Conservation (phyloP, 2,329 filamentous ascomycete species). For the Monosporascus sp. region DNA sequence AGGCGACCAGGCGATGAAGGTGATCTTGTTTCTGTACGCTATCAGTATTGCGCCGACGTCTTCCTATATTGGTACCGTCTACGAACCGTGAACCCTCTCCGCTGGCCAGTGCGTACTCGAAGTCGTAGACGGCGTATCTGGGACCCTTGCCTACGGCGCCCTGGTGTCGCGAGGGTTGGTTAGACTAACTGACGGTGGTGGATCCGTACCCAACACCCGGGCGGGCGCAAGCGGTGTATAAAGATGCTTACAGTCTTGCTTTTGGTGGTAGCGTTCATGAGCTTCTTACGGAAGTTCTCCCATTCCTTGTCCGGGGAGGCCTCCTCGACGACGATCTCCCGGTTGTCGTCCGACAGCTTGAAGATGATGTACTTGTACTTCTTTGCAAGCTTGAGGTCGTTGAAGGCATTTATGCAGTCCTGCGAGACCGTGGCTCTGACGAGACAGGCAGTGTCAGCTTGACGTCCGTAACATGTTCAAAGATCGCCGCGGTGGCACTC, state of each 20-base stretch:
- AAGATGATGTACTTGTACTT: constrained; percentile 82
- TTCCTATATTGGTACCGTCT: constrained; percentile 20
- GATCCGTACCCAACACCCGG: background rate
- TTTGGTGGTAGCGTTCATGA: constrained; percentile 68
- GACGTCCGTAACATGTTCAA: background rate
- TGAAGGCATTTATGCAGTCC: constrained; percentile 68
- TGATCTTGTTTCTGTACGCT: constrained; percentile 64
- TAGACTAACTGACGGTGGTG: constrained; percentile 1
- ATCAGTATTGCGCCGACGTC: constrained; percentile 5
- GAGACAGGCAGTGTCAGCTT: constrained; percentile 2
- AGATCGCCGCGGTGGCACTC: background rate
- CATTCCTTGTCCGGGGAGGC: constrained; percentile 62
- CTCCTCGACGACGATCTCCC: constrained; percentile 76
- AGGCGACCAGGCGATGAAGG: constrained; percentile 74
- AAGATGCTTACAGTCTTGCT: constrained; percentile 52
- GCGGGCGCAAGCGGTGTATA: too few relatives aligned
- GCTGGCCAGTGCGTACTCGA: constrained; percentile 66
- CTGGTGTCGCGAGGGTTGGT: constrained; percentile 29
- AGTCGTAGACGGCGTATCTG: constrained; percentile 81
- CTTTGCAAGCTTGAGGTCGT: constrained; percentile 78
- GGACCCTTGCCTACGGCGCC: constrained; percentile 60
- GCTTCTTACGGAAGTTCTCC: constrained; percentile 69
- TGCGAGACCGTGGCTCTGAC: constrained; percentile 64
- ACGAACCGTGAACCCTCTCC: constrained; percentile 66
- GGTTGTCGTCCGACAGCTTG: constrained; percentile 80